Conservation (phyloP, 495 filamentous ascomycete genomes). For the Podospora pseudocomata region DNA sequence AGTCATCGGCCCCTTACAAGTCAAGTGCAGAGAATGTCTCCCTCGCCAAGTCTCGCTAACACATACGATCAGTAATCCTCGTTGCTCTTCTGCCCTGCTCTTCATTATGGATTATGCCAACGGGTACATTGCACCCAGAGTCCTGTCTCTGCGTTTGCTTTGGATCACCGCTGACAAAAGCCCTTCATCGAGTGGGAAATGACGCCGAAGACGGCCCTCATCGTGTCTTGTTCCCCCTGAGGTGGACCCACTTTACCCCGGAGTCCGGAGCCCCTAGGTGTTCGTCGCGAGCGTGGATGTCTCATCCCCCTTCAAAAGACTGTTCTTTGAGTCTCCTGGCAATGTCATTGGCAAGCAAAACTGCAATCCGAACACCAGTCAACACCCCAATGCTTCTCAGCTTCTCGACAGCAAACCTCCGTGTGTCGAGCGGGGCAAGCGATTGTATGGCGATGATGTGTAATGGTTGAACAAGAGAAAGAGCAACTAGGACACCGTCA, state of each 20-base stretch:
- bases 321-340: background rate
- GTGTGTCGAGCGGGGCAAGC: background rate
- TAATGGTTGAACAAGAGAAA: background rate
- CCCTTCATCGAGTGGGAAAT: constrained; percentile 37
- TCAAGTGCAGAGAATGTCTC: too few relatives aligned
- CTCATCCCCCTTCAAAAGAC: background rate
- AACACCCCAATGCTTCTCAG: background rate
- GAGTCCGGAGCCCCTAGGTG: background rate
- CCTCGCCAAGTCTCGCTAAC: too few relatives aligned
- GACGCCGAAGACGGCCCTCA: constrained; percentile 40
- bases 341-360: background rate
- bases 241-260: too few relatives aligned
- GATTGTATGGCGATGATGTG: background rate
- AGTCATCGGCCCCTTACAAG: too few relatives aligned
- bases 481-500: background rate
- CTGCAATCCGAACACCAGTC: background rate
- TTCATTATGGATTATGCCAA: too few relatives aligned
- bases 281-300: too few relatives aligned
- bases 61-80: too few relatives aligned
- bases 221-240: too few relatives aligned
- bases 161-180: too few relatives aligned
- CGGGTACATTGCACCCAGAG: too few relatives aligned
- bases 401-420: background rate
- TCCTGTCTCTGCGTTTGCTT: too few relatives aligned
- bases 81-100: too few relatives aligned